Evolutionary conservation across 2,329 filamentous ascomycete genomes (phyloP), one percentile per base, ranked within the genome.

Genomic region (Exophiala sideris): DNA sequence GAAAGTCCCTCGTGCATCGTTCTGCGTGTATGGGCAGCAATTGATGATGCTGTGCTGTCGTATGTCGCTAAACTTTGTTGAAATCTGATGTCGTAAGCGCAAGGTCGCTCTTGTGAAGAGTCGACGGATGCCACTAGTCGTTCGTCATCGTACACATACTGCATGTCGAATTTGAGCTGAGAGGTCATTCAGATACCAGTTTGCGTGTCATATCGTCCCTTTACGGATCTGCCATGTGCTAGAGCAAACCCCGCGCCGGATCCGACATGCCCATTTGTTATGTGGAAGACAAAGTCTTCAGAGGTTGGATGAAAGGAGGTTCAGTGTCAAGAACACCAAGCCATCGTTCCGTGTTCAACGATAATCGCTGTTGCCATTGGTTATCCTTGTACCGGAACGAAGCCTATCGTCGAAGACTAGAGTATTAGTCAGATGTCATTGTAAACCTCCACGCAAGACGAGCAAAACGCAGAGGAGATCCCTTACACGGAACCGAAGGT

Each of bases 361-460:
- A 69, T 77, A 73, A 71, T 71, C 70, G 71, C 73, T 70, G 71
- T 70, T 72, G 62, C 66, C 69, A 65, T 63, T 66, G 71, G 77
- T 77, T 76, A 83, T 84, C 77, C 86, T 88, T 68, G 86, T 87
- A 81, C 85, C 84, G 79, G 87, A 89, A 81, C 86, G 87, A 80
- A 89, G 86, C 85, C 87, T 89, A 83, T 85, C 86, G 87, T 81
- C 85, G 85, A 81, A 85, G 82, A 87, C 86, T 89, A 85, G 84
- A 76, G 79, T 72, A 86, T 89, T 86, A 89, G 86, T 86, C 83
- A 83, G 79, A 80, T 81, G 81, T 83, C 82, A 85, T 83, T 86
- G 83, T 81, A 82, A 78, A 77, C 80, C 82, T 81, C 88, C 83
- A 80, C 81, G 84, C 82, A 81, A 85, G 84, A 83, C 80, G 84